Evolutionary conservation across 116 monocot genomes (phyloP), one percentile per base, ranked within the genome.

Genomic region (Cymodocea nodosa): DNA sequence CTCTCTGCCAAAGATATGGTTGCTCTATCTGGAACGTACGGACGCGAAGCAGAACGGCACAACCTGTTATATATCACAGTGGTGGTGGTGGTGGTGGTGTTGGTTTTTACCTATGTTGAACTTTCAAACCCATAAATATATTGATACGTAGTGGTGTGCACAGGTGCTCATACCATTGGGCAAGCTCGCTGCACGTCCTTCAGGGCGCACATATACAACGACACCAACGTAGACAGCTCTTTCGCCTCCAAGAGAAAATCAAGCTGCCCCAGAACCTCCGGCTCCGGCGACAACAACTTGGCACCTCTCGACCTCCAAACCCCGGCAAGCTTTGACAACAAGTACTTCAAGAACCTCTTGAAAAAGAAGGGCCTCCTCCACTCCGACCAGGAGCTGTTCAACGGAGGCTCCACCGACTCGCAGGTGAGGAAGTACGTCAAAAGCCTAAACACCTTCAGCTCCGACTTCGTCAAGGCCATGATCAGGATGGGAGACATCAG

Each of bases 111-210:
- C 2, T 3, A 30, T 30, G 1, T 30, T 30, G 30, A 30, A 30
- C 30, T 30, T 30, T 30, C 3, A 1, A 30, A 30, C 30, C 30
- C 30, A 30, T 30, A 30, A 1, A 30, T 30, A 30, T 18, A 54
- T 18, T 17, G n/a, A 54, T 6, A 1, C 22, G 8, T 7, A 5
- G 6, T 2, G 9, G 10, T 48, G 23, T 4, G 23, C 17, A 35
- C 79, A 87, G 88, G 85, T 15, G 81, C 79, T 0, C 90, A 90
- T 77, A 90, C 90, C 12, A 81, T 90, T 15, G 90, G 90, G 13
- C 79, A 79, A 50, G 83, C 90, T 11, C 73, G 77, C 35, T 90
- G 90, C 77, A 60, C 71, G 22, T 59, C 30, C 34, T 90, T 86
- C 75, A 54, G 79, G 16, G 60, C 36, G 16, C 76, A 79, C 15